phyloP scores from a whole-genome alignment of 345 rosid species.

The Ricinus communis region DNA sequence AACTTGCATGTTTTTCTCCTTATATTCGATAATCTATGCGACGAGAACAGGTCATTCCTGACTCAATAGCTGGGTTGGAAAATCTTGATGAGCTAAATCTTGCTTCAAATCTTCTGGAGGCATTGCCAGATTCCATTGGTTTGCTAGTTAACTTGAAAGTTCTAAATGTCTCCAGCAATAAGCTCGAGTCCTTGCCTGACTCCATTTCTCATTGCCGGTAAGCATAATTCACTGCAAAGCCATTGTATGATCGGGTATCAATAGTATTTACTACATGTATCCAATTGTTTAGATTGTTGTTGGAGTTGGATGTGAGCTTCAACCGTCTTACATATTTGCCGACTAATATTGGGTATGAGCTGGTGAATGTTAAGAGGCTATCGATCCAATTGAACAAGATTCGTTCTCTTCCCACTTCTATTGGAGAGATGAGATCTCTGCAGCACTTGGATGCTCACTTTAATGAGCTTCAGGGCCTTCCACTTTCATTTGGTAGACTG shows the following conservation, averaged over 20 bases:
- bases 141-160: conserved; percentile 62
- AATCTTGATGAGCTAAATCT: conserved; percentile 73
- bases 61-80: conserved; percentile 79
- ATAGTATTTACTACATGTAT: not conserved
- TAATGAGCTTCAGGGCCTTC: conserved; percentile 72
- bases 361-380: conserved; percentile 59
- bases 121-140: conserved; percentile 85
- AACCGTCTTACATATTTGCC: conserved; percentile 75
- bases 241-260: not conserved
- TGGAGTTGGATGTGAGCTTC: conserved; percentile 81
- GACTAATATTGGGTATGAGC: conserved; percentile 73
- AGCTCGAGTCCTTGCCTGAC: conserved; percentile 70
- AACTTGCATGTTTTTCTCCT: conserved; percentile 2
- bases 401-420: conserved; percentile 64
- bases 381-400: conserved; percentile 72
- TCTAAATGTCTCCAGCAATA: conserved; percentile 70
- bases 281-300: conserved; percentile 50
- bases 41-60: conserved; percentile 67
- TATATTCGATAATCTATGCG: conserved; percentile 17
- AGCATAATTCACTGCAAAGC: conserved; percentile 15
- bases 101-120: conserved; percentile 69
- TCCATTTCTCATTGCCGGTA: conserved; percentile 78
- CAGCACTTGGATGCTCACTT: conserved; percentile 74
- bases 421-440: conserved; percentile 70
- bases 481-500: conserved; percentile 57